phyloP scores from a whole-genome alignment of 2,329 filamentous ascomycete genomes.

The Curvularia sp. region DNA sequence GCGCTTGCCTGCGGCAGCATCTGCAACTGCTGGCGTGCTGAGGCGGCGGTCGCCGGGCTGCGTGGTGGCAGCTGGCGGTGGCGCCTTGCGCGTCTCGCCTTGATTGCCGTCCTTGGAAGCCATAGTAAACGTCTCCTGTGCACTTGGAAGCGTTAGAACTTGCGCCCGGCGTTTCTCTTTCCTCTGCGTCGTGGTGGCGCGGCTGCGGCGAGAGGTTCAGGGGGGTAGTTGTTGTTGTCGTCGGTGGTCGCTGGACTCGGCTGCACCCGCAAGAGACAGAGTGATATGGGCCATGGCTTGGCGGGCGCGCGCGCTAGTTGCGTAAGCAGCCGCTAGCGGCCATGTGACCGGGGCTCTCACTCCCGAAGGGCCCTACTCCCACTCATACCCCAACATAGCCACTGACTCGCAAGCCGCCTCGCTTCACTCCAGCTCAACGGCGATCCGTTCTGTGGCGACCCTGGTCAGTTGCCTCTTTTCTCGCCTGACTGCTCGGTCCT shows the following conservation, averaged over 20 bases:
- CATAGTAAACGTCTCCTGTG: slow-evolving; percentile 24
- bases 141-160: slow-evolving; percentile 28
- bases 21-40: slow-evolving; percentile 15
- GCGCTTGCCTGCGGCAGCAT: slow-evolving; percentile 16
- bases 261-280: slow-evolving; percentile 4
- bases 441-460: slow-evolving; percentile 17
- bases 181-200: slow-evolving; percentile 26
- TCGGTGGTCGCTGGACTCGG: slow-evolving; percentile 3
- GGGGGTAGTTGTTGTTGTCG: slow-evolving; percentile 3
- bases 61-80: slow-evolving; percentile 19
- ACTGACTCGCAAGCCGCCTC: slow-evolving; percentile 24
- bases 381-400: slow-evolving; percentile 14
- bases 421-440: slow-evolving; percentile 24
- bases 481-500: slow-evolving; percentile 19
- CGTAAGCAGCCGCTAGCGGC: slow-evolving; percentile 11
- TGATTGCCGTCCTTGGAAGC: slow-evolving; percentile 18
- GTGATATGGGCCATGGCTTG: slow-evolving; percentile 2
- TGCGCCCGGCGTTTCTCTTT: slow-evolving; percentile 20
- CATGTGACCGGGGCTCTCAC: slow-evolving; percentile 10
- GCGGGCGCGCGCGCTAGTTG: neutral
- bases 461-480: slow-evolving; percentile 13
- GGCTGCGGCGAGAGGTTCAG: slow-evolving; percentile 14
- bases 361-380: neutral
- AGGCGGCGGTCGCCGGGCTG: slow-evolving; percentile 16
- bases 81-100: slow-evolving; percentile 17